These are phyloP conservation scores for Eucalyptus pumila DNA, from an alignment of 345 rosid genomes.

Conservation along the genomic window DNA sequence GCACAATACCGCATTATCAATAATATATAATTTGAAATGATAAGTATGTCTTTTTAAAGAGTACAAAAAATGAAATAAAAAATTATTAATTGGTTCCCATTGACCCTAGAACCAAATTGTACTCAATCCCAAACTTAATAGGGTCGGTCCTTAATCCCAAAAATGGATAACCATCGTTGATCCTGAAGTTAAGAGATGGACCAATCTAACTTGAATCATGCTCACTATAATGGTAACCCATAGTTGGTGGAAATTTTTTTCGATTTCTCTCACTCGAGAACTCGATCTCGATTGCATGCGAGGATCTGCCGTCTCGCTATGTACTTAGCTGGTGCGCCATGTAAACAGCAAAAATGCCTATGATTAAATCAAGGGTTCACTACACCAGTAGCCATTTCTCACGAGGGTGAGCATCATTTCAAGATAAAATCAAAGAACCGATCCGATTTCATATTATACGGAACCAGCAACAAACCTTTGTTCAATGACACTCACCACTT, in stretches of 20 bases:
- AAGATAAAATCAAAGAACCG: too few species aligned
- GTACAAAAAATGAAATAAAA: too few species aligned
- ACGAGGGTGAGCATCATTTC: not conserved
- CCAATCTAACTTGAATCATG: fast-evolving
- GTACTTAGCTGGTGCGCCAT: not conserved
- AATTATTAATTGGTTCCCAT: fast-evolving
- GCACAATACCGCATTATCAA: fast-evolving
- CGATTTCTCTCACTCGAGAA: not conserved
- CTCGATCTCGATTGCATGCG: not conserved
- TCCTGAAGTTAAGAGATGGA: too few species aligned
- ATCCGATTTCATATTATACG: not conserved
- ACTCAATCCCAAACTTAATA: fast-evolving
- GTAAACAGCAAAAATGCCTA: not conserved
- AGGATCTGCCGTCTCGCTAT: not conserved
- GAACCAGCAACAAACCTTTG: not conserved
- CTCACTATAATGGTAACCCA: not conserved
- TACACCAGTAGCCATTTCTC: not conserved
- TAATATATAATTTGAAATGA: too few species aligned
- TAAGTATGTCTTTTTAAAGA: fast-evolving
- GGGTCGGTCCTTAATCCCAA: fast-evolving
- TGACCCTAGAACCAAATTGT: fast-evolving
- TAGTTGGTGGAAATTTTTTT: not conserved
- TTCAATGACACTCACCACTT: too few species aligned
- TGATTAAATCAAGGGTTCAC: not conserved
- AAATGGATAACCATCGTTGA: too few species aligned